Conservation (phyloP, 192 early-diverging fungal genomes). For the Coemansia sp. region DNA sequence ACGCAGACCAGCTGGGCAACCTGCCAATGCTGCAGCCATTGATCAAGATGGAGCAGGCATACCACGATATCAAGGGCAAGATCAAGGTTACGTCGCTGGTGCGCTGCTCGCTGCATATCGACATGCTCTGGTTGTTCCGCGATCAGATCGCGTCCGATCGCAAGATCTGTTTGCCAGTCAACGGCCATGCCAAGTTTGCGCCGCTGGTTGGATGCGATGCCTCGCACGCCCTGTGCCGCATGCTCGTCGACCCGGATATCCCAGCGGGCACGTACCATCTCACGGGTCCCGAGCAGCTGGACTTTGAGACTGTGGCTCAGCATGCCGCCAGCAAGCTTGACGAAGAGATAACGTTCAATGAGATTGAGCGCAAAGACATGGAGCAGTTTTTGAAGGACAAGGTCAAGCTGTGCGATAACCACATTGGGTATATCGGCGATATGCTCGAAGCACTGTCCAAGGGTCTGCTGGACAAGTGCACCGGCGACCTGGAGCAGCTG, state of each 20-base stretch:
- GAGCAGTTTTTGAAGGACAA: slow-evolving; percentile 28
- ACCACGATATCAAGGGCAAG: slow-evolving; percentile 28
- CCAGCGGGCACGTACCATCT: slow-evolving; percentile 40
- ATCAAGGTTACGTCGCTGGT: slow-evolving; percentile 40
- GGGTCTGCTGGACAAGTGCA: slow-evolving; percentile 23
- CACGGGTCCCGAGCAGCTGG: slow-evolving; percentile 30
- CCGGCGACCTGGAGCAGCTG: slow-evolving; percentile 35
- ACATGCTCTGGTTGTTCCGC: slow-evolving; percentile 50
- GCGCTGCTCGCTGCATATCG: slow-evolving; percentile 48
- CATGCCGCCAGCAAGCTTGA: slow-evolving; percentile 27
- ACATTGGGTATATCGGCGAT: slow-evolving; percentile 32
- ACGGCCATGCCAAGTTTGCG: slow-evolving; percentile 28
- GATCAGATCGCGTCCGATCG: slow-evolving; percentile 31
- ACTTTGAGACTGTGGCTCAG: slow-evolving; percentile 24
- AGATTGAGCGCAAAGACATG: slow-evolving; percentile 29
- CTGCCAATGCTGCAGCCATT: slow-evolving; percentile 34
- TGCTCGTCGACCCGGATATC: slow-evolving; percentile 36
- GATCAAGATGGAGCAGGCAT: slow-evolving; percentile 36
- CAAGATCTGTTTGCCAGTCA: slow-evolving; percentile 32
- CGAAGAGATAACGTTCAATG: slow-evolving; percentile 27
- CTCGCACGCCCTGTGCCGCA: slow-evolving; percentile 40
- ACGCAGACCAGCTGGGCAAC: slow-evolving; percentile 23
- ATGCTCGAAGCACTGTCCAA: slow-evolving; percentile 35
- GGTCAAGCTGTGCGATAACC: slow-evolving; percentile 19
- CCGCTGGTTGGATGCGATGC: slow-evolving; percentile 30